Evolutionary conservation across 2,329 filamentous ascomycete genomes (phyloP).

Genomic region (Colletotrichum sidae): DNA sequence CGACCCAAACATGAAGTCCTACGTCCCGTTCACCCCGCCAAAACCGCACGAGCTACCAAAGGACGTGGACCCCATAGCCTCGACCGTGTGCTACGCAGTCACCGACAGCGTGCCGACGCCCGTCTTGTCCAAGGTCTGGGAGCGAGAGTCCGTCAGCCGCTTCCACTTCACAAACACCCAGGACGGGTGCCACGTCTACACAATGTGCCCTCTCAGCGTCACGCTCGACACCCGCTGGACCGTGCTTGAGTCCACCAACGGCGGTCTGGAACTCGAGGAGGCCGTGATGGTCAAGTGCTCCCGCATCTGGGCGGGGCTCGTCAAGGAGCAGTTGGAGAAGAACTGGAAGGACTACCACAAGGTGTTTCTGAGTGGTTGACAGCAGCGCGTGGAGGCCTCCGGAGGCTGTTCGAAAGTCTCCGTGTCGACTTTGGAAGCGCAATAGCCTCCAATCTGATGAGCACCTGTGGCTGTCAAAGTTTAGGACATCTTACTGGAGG

Average conservation of each 20-base stretch:
- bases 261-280: neutral
- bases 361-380: neutral
- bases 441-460: no score
- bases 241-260: neutral
- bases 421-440: no score
- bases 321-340: slow-evolving; percentile 6
- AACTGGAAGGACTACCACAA: slow-evolving; percentile 6
- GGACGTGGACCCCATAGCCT: neutral
- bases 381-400: no score
- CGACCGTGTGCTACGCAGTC: slow-evolving; percentile 3
- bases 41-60: neutral
- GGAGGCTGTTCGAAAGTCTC: no score
- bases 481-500: no score
- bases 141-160: slow-evolving; percentile 7
- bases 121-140: neutral
- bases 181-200: slow-evolving; percentile 3
- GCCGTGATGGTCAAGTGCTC: slow-evolving; percentile 5
- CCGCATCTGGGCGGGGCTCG: slow-evolving; percentile 2
- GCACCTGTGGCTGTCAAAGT: no score
- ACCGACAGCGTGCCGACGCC: slow-evolving; percentile 10
- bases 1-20: slow-evolving; percentile 8
- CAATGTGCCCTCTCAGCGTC: neutral
- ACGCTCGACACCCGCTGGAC: slow-evolving; percentile 5
- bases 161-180: slow-evolving; percentile 2
- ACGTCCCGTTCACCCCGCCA: neutral